phyloP scores from a whole-genome alignment of 2,329 filamentous ascomycete genomes.

The Cladophialophora carrionii region DNA sequence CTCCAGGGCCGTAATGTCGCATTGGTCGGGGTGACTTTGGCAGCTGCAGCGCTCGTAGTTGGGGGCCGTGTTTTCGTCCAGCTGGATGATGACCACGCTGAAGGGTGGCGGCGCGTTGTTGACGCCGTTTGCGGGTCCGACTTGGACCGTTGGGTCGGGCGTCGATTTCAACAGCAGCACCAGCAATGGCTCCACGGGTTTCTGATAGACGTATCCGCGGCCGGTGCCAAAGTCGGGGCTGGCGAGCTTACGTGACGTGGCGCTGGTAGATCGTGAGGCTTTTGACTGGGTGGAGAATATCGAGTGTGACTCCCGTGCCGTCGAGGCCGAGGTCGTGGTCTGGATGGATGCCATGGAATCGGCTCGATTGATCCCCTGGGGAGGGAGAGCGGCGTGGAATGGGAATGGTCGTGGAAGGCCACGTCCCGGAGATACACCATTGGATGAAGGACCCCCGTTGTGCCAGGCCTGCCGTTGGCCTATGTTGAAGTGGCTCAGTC shows the following conservation, averaged over 20 bases:
- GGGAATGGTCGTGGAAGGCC: not conserved
- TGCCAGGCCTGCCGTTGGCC: not conserved
- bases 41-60: constrained; percentile 6
- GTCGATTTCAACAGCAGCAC: constrained; percentile 1
- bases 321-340: not conserved
- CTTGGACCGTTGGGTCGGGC: not conserved
- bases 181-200: not conserved
- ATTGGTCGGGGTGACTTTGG: constrained; percentile 2
- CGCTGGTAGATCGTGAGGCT: not conserved
- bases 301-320: not conserved
- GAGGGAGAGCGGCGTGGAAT: not conserved
- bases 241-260: not conserved
- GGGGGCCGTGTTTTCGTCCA: constrained; percentile 2
- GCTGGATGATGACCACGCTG: constrained; percentile 1
- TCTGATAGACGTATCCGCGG: not conserved
- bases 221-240: not conserved
- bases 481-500: not conserved
- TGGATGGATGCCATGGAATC: not conserved
- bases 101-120: not conserved
- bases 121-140: not conserved
- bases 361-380: not conserved
- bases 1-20: not conserved
- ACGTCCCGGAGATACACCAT: not conserved
- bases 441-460: not conserved
- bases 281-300: not conserved